Conservation (phyloP, 2,329 filamentous ascomycete genomes). For the Aspergillus melleus region DNA sequence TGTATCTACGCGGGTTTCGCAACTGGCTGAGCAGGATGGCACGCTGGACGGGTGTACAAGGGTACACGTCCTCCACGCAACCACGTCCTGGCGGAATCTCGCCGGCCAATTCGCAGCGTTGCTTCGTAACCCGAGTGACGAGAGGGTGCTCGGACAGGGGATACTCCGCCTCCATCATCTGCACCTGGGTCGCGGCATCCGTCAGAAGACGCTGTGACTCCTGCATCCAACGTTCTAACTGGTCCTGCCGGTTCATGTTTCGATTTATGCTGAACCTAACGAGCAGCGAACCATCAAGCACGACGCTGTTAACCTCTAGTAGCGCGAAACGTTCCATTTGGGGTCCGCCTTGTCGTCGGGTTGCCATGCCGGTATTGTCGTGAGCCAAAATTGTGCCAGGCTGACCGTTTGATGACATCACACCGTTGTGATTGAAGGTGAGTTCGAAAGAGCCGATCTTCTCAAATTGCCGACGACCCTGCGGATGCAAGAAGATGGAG, state of each 20-base stretch:
- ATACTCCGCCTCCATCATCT: background rate
- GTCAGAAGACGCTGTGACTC: background rate
- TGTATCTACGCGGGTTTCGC: background rate
- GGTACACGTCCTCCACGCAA: background rate
- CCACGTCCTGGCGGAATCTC: no score
- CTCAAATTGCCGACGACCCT: background rate
- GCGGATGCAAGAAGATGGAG: background rate
- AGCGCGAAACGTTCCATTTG: conserved; percentile 10
- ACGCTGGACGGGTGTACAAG: background rate
- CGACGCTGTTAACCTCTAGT: background rate
- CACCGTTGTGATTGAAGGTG: conserved; percentile 13
- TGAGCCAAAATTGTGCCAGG: background rate
- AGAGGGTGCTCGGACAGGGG: no score
- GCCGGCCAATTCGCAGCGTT: background rate
- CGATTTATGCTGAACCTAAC: background rate
- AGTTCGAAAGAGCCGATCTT: background rate
- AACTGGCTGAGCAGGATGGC: background rate
- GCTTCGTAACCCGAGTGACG: background rate
- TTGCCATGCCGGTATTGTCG: background rate
- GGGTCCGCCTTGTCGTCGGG: background rate
- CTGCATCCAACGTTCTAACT: background rate
- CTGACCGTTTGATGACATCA: conserved; percentile 7
- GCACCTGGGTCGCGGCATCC: background rate
- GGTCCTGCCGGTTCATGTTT: background rate
- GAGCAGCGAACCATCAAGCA: background rate